Percentiles rank a stretch among this genome's conserved stretches.
phyloP scores from a whole-genome alignment of 2,329 filamentous ascomycete species.

The Echinosphaeria canescens region DNA sequence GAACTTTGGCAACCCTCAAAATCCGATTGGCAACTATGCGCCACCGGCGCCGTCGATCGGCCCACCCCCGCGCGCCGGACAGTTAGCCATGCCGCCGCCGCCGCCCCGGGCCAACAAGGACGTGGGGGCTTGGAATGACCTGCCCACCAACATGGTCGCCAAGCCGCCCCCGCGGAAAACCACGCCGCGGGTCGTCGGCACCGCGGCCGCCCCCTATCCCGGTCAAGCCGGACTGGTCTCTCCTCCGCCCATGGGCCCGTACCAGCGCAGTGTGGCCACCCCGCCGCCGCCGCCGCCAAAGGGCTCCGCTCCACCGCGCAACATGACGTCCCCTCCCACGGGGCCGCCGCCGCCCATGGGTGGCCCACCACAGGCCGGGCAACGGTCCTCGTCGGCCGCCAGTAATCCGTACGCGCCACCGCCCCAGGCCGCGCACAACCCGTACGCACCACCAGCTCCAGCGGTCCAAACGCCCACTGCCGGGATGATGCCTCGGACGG shows the following conservation, averaged over 20 bases:
- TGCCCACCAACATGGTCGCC: conserved; percentile 66
- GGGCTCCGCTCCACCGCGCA: conserved; percentile 42
- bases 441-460: conserved; percentile 36
- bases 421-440: conserved; percentile 32
- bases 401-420: conserved; percentile 42
- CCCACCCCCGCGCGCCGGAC: no score
- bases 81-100: conserved; percentile 39
- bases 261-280: conserved; percentile 39
- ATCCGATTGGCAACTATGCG: conserved; percentile 4
- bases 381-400: no score
- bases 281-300: conserved; percentile 74
- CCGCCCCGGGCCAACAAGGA: conserved; percentile 51
- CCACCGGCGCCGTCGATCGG: conserved; percentile 12
- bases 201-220: conserved; percentile 59
- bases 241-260: conserved; percentile 36
- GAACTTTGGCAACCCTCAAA: no score
- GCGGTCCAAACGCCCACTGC: conserved; percentile 12
- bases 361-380: conserved; percentile 31
- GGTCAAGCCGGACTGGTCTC: conserved; percentile 33
- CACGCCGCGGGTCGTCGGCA: conserved; percentile 49
- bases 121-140: conserved; percentile 82
- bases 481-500: conserved; percentile 45
- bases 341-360: conserved; percentile 26
- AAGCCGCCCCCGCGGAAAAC: conserved; percentile 53
- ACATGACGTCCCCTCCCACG: conserved; percentile 46